Percentiles rank a stretch among this genome's conserved stretches.
These are phyloP conservation scores for Roridomyces roridus DNA, from an alignment of 768 basidiomycete genomes.

Conservation along the genomic window DNA sequence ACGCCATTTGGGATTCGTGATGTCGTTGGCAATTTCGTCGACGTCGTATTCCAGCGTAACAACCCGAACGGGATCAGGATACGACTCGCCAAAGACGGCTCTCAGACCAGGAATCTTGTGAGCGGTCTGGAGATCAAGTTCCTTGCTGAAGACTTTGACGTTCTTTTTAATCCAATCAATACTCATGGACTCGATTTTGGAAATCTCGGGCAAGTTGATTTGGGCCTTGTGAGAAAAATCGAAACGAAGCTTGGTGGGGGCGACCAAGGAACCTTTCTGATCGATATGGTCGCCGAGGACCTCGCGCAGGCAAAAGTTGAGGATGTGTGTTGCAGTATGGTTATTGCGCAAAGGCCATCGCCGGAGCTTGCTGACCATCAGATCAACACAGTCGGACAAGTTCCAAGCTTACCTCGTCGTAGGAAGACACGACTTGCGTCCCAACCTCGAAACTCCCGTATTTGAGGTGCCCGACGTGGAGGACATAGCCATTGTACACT, in stretches of 20 bases:
- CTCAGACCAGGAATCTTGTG: conserved; percentile 91
- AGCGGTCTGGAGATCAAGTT: conserved; percentile 78
- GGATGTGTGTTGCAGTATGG: conserved; percentile 98
- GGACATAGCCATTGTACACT: conserved; percentile 92
- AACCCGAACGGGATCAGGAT: conserved; percentile 96
- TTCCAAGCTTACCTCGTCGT: conserved; percentile 75
- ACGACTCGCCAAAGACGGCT: conserved; percentile 97
- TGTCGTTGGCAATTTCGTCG: conserved; percentile 84
- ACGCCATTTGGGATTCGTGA: conserved; percentile 91
- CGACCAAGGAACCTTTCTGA: conserved; percentile 97
- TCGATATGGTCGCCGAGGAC: conserved; percentile 97
- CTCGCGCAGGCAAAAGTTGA: conserved; percentile 93
- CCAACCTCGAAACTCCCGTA: conserved; percentile 85
- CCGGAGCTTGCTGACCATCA: conserved; percentile 61
- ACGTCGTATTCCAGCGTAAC: conserved; percentile 90
- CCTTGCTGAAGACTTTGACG: conserved; percentile 88
- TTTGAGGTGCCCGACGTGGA: conserved; percentile 90
- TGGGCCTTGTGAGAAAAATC: conserved; percentile 97
- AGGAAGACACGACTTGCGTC: conserved; percentile 85
- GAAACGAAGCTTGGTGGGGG: conserved; percentile 94
- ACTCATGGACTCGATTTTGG: conserved; percentile 83
- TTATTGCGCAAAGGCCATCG: conserved; percentile 97
- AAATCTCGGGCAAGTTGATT: conserved; percentile 76
- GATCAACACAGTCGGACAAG: not conserved
- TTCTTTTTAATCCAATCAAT: conserved; percentile 91